These are phyloP conservation scores for Karstenula rhodostoma DNA, from an alignment of 2,329 filamentous ascomycete species.

Conservation along the genomic window DNA sequence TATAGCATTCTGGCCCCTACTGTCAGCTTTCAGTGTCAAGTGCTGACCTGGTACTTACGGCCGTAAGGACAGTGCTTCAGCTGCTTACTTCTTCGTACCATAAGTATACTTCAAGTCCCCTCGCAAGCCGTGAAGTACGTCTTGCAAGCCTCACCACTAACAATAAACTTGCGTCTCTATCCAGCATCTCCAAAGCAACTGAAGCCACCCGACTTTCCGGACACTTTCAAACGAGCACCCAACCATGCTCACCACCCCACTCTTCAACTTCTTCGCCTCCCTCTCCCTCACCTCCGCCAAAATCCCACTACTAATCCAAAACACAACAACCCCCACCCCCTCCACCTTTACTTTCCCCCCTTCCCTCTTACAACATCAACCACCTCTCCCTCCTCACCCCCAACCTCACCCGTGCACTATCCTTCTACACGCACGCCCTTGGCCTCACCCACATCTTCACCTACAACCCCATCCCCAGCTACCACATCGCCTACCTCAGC, in stretches of 20 bases:
- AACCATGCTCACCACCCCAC: background rate
- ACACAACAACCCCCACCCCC: background rate
- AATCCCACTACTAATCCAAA: background rate
- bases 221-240: background rate
- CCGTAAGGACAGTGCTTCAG: background rate
- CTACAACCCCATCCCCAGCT: conserved; percentile 3
- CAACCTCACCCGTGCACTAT: conserved; percentile 1
- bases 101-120: background rate
- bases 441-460: conserved; percentile 10
- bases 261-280: background rate
- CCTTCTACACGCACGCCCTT: conserved; percentile 1
- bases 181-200: background rate
- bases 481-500: conserved; percentile 1
- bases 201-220: background rate
- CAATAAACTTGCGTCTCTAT: too few species aligned
- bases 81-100: background rate
- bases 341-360: background rate
- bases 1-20: background rate
- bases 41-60: background rate
- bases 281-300: background rate
- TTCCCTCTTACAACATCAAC: conserved; percentile 1
- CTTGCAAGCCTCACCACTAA: too few species aligned
- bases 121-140: too few species aligned
- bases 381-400: background rate
- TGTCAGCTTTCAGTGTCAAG: background rate